phyloP scores from a whole-genome alignment of 2,329 filamentous ascomycete genomes.

The Penicillium hesseltinei region DNA sequence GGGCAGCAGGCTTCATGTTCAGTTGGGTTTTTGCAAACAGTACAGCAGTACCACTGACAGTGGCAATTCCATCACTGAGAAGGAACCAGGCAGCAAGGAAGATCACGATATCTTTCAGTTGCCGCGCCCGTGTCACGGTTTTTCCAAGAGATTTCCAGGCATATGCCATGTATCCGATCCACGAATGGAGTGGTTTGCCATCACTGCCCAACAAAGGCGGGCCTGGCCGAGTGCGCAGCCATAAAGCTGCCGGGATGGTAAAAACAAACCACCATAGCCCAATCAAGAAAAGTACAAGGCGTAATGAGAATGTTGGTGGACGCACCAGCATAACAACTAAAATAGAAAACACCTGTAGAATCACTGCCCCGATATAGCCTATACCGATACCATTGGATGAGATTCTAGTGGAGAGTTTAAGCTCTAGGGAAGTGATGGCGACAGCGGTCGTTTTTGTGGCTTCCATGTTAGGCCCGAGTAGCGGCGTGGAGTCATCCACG shows the following conservation, averaged over 20 bases:
- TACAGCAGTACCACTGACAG: slow-evolving; percentile 89
- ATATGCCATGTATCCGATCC: slow-evolving; percentile 71
- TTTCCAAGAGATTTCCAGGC: slow-evolving; percentile 84
- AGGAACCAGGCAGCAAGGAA: slow-evolving; percentile 94
- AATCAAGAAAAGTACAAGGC: slow-evolving; percentile 81
- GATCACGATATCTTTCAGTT: slow-evolving; percentile 74
- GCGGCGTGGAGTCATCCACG: slow-evolving; percentile 27
- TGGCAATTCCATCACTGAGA: slow-evolving; percentile 89
- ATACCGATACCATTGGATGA: slow-evolving; percentile 92
- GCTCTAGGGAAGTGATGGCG: slow-evolving; percentile 55
- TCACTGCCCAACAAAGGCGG: slow-evolving; percentile 62
- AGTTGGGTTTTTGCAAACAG: slow-evolving; percentile 93
- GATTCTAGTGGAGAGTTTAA: slow-evolving; percentile 82
- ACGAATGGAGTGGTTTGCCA: slow-evolving; percentile 48
- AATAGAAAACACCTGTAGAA: slow-evolving; percentile 80
- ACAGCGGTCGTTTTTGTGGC: slow-evolving; percentile 5
- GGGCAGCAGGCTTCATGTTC: slow-evolving; percentile 80
- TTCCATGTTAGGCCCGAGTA: slow-evolving; percentile 21
- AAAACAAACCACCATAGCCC: slow-evolving; percentile 93
- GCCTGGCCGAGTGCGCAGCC: slow-evolving; percentile 83
- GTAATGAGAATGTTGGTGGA: slow-evolving; percentile 80
- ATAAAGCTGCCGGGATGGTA: slow-evolving; percentile 81
- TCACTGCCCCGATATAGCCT: slow-evolving; percentile 82
- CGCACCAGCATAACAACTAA: slow-evolving; percentile 69
- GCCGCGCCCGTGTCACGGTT: slow-evolving; percentile 72